phyloP scores from a whole-genome alignment of 179 eudicot species.

The Heliamphora pulchella region DNA sequence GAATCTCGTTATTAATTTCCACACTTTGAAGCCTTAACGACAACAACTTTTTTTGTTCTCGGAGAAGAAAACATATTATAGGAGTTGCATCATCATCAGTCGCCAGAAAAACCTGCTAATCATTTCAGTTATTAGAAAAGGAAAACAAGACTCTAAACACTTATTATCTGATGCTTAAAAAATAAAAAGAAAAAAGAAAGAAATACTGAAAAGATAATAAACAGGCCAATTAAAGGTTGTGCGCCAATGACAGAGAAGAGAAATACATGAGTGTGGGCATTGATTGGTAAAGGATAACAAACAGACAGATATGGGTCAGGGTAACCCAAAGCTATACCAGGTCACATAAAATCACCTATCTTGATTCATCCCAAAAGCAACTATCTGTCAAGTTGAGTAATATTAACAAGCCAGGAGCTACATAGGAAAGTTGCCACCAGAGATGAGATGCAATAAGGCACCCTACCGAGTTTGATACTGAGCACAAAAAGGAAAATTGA shows the following conservation, averaged over 20 bases:
- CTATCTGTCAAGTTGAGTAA: too few relatives aligned
- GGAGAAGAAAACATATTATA: constrained; percentile 77
- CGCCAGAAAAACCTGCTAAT: constrained; percentile 74
- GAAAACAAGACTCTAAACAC: constrained; percentile 11
- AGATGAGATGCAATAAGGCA: neutral
- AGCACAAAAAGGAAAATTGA: neutral
- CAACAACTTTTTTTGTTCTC: constrained; percentile 74
- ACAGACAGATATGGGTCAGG: neutral
- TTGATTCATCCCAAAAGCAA: neutral
- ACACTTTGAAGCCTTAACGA: constrained; percentile 65
- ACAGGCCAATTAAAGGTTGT: neutral
- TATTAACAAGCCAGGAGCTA: too few relatives aligned
- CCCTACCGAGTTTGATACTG: neutral
- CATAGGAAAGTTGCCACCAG: neutral
- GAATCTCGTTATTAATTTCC: constrained; percentile 50
- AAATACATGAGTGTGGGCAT: neutral
- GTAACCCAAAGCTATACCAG: neutral
- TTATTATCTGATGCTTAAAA: neutral
- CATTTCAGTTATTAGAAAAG: constrained; percentile 12
- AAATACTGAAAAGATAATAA: neutral
- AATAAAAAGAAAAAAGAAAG: neutral
- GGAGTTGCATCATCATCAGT: constrained; percentile 74
- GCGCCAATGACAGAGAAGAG: neutral
- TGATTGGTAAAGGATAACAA: neutral
- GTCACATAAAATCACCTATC: neutral